Conservation (phyloP, 2,329 filamentous ascomycete genomes). For the Westerdykella ornata region DNA sequence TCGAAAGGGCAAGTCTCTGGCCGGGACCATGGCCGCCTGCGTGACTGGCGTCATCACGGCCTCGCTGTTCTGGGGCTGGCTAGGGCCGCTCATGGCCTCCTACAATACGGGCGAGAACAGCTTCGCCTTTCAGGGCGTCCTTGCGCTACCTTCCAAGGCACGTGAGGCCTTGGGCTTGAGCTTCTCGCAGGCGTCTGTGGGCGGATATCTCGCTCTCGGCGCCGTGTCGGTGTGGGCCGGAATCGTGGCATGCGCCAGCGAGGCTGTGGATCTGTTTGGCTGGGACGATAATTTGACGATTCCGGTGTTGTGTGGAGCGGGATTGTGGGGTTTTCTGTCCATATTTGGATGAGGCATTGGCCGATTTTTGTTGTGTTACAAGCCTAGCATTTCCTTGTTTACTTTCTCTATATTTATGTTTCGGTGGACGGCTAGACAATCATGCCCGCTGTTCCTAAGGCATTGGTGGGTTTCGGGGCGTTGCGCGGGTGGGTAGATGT, state of each 20-base stretch:
- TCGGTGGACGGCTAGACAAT: no score
- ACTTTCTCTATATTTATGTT: no score
- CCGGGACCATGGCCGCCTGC: slow-evolving; percentile 80
- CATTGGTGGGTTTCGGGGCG: no score
- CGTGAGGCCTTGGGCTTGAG: slow-evolving; percentile 57
- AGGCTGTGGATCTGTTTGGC: slow-evolving; percentile 83
- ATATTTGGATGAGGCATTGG: slow-evolving; percentile 54
- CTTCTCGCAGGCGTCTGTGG: slow-evolving; percentile 54
- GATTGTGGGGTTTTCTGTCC: slow-evolving; percentile 87
- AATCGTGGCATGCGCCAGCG: slow-evolving; percentile 79
- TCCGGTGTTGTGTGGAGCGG: slow-evolving; percentile 79
- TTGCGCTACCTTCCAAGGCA: slow-evolving; percentile 60
- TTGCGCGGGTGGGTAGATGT: no score
- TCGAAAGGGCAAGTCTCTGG: slow-evolving; percentile 81
- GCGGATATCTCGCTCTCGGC: slow-evolving; percentile 65
- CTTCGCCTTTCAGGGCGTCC: slow-evolving; percentile 73
- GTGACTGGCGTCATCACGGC: slow-evolving; percentile 76
- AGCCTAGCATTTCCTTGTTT: no score
- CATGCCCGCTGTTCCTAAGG: no score
- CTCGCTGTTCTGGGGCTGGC: slow-evolving; percentile 78
- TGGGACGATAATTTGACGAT: slow-evolving; percentile 99
- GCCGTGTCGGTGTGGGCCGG: slow-evolving; percentile 82
- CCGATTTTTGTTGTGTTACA: no score
- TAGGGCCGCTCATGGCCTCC: slow-evolving; percentile 53
- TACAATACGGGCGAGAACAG: slow-evolving; percentile 45